Base-by-base conservation (phyloP, 2,329 filamentous ascomycete species). In the Aureobasidium zeae region DNA sequence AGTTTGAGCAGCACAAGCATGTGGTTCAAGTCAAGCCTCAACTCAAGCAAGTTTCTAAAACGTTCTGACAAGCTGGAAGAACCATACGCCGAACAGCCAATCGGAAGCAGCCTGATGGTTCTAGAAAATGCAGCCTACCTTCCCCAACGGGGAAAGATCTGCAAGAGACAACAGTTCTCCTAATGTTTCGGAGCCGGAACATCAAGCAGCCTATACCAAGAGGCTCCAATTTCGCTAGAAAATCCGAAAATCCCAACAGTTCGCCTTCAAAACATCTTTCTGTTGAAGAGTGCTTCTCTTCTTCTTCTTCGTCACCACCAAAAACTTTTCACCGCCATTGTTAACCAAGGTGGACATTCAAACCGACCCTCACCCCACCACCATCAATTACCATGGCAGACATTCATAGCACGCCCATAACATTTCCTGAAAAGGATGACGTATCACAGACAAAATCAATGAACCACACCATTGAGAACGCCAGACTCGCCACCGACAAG, bases 401-500 rank as follows among this genome's bases (percentile, higher is more conserved):
- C 3, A 31, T 41, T 10, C 39, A 52, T 17, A 51, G 44, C 24
- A 48, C 44, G 15, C 48, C 53, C 30, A 42, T 53, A 12, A 51
- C 51, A 30, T 52, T 52, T 30, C 50, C 56, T 3, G 49, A 49
- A 3, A 58, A 59, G 46, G 57, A 63, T 38, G 51, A 58, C 19
- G 46, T 59, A 39, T 55, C 58, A 28, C 49, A 46, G 16, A 56
- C 50, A 48, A 50, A 54, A 13, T 47, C 47, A 11, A 55, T 50
- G 48, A 48, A 52, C 26, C 48, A 56, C 35, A 59, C 65, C 36
- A 60, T 64, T 49, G 53, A 60, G 46, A 63, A 67, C 51, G 68
- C 68, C 26, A 63, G 63, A 43, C 57, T 57, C 15, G 68, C 68
- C 11, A 67, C 67, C 4, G 66, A 69, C 32, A 69, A 67, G 46